Conservation (phyloP, 23 red algal genomes). For the Cyanidium caldarium region DNA sequence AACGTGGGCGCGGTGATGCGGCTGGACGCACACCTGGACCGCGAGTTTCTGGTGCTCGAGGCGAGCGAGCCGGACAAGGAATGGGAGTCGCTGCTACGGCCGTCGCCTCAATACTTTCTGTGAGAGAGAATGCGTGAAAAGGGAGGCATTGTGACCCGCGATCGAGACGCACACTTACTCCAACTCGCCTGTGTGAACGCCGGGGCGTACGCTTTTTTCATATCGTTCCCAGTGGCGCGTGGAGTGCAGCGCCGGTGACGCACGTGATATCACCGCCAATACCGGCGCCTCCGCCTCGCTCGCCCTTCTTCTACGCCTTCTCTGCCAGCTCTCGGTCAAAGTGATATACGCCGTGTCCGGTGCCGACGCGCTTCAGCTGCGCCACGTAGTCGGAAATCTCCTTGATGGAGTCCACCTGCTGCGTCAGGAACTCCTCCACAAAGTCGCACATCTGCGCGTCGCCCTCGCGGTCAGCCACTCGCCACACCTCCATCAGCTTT, state of each 20-base stretch:
- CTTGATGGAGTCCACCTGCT: slow-evolving; percentile 82
- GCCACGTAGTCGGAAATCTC: slow-evolving; percentile 71
- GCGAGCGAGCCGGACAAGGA: slow-evolving; percentile 29
- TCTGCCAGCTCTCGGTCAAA: slow-evolving; percentile 47
- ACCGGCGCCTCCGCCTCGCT: too few relatives aligned
- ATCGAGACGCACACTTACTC: too few relatives aligned
- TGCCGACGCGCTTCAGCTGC: slow-evolving; percentile 78
- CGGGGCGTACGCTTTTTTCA: too few relatives aligned
- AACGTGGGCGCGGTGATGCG: slow-evolving; percentile 79
- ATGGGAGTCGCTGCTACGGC: slow-evolving; percentile 17
- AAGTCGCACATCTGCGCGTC: slow-evolving; percentile 67
- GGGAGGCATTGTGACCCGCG: too few relatives aligned
- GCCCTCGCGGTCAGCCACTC: slow-evolving; percentile 35
- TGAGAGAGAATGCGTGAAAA: slow-evolving; percentile 5
- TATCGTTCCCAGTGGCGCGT: too few relatives aligned
- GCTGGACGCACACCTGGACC: slow-evolving; percentile 46
- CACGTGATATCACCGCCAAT: too few relatives aligned
- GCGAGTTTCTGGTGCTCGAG: slow-evolving; percentile 48
- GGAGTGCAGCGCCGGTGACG: too few relatives aligned
- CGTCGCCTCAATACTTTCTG: slow-evolving; percentile 53
- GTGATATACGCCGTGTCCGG: slow-evolving; percentile 85
- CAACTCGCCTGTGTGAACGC: too few relatives aligned
- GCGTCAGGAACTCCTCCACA: slow-evolving; percentile 49
- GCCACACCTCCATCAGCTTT: slow-evolving; percentile 64
- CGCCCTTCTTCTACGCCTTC: too few relatives aligned